These are phyloP conservation scores for Podaxis sp. DNA, from an alignment of 768 basidiomycete species.

Conservation along the genomic window DNA sequence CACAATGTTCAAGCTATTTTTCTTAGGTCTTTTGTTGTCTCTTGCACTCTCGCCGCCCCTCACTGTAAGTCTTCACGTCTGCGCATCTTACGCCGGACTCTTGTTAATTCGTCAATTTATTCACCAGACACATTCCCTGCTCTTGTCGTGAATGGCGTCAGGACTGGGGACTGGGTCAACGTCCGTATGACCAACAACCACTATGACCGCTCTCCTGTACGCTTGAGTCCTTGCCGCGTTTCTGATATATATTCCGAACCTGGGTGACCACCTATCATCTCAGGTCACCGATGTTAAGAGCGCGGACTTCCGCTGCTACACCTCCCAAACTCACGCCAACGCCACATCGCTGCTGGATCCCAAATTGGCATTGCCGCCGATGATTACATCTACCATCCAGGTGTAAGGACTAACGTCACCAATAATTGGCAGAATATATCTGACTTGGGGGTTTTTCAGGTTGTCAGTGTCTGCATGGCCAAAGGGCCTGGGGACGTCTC, in stretches of 20 bases:
- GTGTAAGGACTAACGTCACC: constrained; percentile 21
- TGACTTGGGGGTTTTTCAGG: neutral
- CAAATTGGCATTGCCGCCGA: constrained; percentile 41
- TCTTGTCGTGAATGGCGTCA: constrained; percentile 38
- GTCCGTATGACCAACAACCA: constrained; percentile 47
- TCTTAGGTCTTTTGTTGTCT: constrained; percentile 17
- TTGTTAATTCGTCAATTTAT: constrained; percentile 19
- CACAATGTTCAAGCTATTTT: constrained; percentile 1
- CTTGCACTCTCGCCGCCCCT: constrained; percentile 22
- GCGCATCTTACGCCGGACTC: neutral
- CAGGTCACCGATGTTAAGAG: constrained; percentile 47
- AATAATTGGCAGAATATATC: too few relatives aligned
- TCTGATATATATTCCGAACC: neutral
- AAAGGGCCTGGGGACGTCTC: constrained; percentile 41
- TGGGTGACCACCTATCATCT: neutral
- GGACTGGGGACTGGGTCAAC: constrained; percentile 38
- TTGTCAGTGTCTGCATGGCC: constrained; percentile 43
- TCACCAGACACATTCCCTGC: constrained; percentile 38
- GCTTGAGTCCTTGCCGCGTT: neutral
- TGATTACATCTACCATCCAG: constrained; percentile 45
- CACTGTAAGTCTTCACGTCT: constrained; percentile 24
- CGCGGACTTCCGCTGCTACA: constrained; percentile 47
- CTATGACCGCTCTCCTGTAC: constrained; percentile 35
- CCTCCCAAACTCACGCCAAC: constrained; percentile 33
- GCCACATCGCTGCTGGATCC: constrained; percentile 44